These are phyloP conservation scores for Mycena kentingensis DNA, from an alignment of 768 basidiomycete species.

Conservation along the genomic window DNA sequence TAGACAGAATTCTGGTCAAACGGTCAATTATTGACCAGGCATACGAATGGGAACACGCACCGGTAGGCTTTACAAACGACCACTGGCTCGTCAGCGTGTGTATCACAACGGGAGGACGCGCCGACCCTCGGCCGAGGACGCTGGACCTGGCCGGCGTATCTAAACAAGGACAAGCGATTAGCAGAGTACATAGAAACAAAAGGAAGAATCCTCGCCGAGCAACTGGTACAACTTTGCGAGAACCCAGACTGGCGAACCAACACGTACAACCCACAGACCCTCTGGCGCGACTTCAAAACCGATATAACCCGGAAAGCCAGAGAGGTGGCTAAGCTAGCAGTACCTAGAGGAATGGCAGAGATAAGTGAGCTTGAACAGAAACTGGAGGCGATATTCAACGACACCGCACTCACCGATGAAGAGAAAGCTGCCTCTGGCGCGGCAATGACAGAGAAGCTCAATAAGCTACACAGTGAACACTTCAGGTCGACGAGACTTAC, in stretches of 20 bases:
- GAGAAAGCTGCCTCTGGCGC: neutral
- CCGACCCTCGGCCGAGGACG: conserved; percentile 36
- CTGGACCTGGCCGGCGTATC: conserved; percentile 30
- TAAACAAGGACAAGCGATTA: conserved; percentile 22
- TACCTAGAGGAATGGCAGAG: neutral
- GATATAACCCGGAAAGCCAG: neutral
- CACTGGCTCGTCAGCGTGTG: conserved; percentile 31
- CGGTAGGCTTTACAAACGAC: conserved; percentile 27
- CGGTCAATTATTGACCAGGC: conserved; percentile 2
- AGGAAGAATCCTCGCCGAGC: neutral
- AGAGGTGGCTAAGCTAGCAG: neutral
- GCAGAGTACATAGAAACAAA: neutral
- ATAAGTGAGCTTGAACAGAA: neutral
- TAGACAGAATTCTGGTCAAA: conserved; percentile 39
- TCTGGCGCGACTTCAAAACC: neutral
- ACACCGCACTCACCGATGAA: neutral
- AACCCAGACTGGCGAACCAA: neutral
- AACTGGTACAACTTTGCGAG: neutral
- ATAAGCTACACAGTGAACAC: neutral
- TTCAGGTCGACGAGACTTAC: neutral
- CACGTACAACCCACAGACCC: neutral
- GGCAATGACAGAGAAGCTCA: neutral
- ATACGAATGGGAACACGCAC: conserved; percentile 29
- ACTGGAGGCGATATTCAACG: neutral
- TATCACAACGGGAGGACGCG: conserved; percentile 18